These are phyloP conservation scores for Schizosaccharomyces osmophilus DNA, from an alignment of 805 yeast genomes.

Conservation along the genomic window DNA sequence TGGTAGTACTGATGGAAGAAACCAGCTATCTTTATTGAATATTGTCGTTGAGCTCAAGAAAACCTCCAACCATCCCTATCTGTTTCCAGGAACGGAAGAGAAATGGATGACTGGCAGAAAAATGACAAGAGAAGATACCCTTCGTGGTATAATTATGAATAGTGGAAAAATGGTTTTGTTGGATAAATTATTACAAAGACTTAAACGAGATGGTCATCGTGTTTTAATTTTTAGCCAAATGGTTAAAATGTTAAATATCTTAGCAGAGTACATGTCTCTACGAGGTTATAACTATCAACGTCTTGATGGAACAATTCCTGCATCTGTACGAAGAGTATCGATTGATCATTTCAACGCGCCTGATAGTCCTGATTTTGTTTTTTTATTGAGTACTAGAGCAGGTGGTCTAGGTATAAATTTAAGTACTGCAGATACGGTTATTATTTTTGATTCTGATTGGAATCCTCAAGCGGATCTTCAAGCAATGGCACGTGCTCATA, in stretches of 20 bases:
- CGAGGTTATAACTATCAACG: slow-evolving; percentile 79
- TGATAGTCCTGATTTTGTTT: slow-evolving; percentile 75
- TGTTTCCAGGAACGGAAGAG: slow-evolving; percentile 82
- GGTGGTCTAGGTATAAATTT: slow-evolving; percentile 96
- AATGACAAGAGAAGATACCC: slow-evolving; percentile 42
- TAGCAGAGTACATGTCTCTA: slow-evolving; percentile 76
- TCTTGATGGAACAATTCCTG: slow-evolving; percentile 88
- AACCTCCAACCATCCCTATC: slow-evolving; percentile 89
- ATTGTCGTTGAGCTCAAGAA: slow-evolving; percentile 89
- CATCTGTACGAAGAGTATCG: slow-evolving; percentile 76
- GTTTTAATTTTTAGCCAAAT: slow-evolving; percentile 91
- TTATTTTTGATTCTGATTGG: slow-evolving; percentile 96
- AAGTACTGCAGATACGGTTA: slow-evolving; percentile 98
- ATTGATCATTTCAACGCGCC: slow-evolving; percentile 93
- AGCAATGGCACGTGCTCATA: slow-evolving; percentile 98
- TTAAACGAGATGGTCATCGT: slow-evolving; percentile 83
- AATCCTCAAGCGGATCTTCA: slow-evolving; percentile 97
- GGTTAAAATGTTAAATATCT: slow-evolving; percentile 87
- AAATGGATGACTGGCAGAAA: slow-evolving; percentile 36
- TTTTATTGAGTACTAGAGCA: slow-evolving; percentile 80
- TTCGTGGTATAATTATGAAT: slow-evolving; percentile 90
- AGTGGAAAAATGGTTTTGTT: slow-evolving; percentile 94
- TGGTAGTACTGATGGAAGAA: slow-evolving; percentile 15
- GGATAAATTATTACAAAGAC: slow-evolving; percentile 64
- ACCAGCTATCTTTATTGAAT: slow-evolving; percentile 59